phyloP scores from a whole-genome alignment of 2,329 filamentous ascomycete species.

The Bipolaris gigantea region DNA sequence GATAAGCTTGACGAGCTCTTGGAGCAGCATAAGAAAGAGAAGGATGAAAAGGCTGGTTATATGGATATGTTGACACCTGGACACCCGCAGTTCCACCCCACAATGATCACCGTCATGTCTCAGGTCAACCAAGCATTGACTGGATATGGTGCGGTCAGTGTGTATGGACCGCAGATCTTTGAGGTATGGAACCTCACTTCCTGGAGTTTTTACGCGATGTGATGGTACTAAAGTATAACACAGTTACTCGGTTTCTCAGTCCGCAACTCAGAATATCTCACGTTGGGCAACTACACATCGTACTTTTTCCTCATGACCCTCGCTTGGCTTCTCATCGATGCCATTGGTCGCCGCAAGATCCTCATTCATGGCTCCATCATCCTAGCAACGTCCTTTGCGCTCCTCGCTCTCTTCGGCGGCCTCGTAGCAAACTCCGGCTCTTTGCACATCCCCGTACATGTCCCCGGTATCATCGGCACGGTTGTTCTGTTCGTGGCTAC shows the following conservation, averaged over 20 bases:
- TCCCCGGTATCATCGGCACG: slow-evolving; percentile 55
- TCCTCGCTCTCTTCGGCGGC: slow-evolving; percentile 56
- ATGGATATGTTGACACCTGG: slow-evolving; percentile 60
- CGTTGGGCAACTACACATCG: slow-evolving; percentile 62
- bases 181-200: slow-evolving; percentile 38
- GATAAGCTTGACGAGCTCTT: slow-evolving; percentile 55
- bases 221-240: slow-evolving; percentile 54
- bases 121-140: slow-evolving; percentile 64
- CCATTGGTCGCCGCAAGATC: slow-evolving; percentile 56
- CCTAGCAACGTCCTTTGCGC: slow-evolving; percentile 54
- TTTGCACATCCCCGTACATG: slow-evolving; percentile 46
- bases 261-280: slow-evolving; percentile 57
- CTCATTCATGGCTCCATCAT: slow-evolving; percentile 57
- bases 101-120: slow-evolving; percentile 63
- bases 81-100: slow-evolving; percentile 62
- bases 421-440: slow-evolving; percentile 48
- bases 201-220: background rate
- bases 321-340: slow-evolving; percentile 62
- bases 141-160: slow-evolving; percentile 62
- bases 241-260: slow-evolving; percentile 61
- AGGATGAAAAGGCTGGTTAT: slow-evolving; percentile 54
- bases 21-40: slow-evolving; percentile 55
- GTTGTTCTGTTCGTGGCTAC: slow-evolving; percentile 60
- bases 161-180: slow-evolving; percentile 67
- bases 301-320: slow-evolving; percentile 65